These are phyloP conservation scores for Lichtheimia corymbifera DNA, from an alignment of 371 early-diverging fungal genomes.

Conservation along the genomic window DNA sequence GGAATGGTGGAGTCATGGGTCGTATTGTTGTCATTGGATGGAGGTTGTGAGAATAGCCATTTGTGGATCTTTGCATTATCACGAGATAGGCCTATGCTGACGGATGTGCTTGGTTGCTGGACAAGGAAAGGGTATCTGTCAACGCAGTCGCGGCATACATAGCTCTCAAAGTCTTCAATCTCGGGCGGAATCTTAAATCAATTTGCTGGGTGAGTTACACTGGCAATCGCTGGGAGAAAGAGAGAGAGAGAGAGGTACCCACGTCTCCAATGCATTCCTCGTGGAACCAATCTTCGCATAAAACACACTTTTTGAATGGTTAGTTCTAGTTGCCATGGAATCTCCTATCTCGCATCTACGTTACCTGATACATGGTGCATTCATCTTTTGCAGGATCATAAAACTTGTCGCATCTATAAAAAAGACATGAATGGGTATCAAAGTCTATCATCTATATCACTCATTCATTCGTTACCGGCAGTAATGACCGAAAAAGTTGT, in stretches of 20 bases:
- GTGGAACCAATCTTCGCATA: constrained; percentile 91
- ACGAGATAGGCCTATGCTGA: constrained; percentile 50
- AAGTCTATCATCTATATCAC: not conserved
- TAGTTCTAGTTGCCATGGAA: not conserved
- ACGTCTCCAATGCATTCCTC: constrained; percentile 77
- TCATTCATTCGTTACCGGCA: constrained; percentile 61
- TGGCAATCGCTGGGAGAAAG: too few species aligned
- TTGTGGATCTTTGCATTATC: constrained; percentile 18
- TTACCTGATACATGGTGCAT: constrained; percentile 73
- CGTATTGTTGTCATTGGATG: too few species aligned
- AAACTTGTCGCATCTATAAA: constrained; percentile 62
- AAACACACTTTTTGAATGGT: constrained; percentile 55
- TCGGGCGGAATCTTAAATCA: constrained; percentile 56
- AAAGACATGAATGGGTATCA: not conserved
- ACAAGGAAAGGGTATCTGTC: constrained; percentile 59
- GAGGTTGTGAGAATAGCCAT: constrained; percentile 14
- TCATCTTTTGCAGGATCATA: constrained; percentile 79
- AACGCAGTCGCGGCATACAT: constrained; percentile 79
- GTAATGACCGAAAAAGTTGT: constrained; percentile 79
- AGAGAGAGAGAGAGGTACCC: too few species aligned
- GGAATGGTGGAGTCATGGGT: too few species aligned
- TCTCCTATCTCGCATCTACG: not conserved
- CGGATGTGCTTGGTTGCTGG: constrained; percentile 45
- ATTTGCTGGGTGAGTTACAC: too few species aligned
- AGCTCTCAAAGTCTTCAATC: constrained; percentile 73